These are phyloP conservation scores for Globisporangium nodosum DNA, from an alignment of 352 stramenopile species.

Conservation along the genomic window DNA sequence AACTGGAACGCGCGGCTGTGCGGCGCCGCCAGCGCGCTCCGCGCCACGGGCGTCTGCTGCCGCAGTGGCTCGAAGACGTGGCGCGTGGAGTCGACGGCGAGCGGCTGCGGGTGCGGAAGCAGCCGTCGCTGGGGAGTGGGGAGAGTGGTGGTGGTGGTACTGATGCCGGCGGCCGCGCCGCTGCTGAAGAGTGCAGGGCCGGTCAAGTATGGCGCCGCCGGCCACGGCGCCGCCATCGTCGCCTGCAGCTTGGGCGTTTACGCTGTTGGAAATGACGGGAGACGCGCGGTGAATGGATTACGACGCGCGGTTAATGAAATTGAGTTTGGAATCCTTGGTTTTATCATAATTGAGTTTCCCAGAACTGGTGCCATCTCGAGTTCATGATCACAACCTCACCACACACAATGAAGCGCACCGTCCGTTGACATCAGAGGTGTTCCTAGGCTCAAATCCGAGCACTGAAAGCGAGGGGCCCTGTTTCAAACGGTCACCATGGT, in stretches of 20 bases:
- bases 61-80: not conserved
- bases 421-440: no score
- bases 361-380: no score
- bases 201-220: not conserved
- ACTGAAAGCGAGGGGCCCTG: no score
- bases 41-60: not conserved
- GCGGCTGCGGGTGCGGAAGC: not conserved
- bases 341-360: no score
- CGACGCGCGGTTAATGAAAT: no score
- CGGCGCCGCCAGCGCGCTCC: not conserved
- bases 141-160: not conserved
- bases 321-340: no score
- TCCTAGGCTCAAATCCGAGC: no score
- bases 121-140: not conserved
- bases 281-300: no score
- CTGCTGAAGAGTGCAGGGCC: not conserved
- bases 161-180: not conserved
- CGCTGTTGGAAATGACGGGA: no score
- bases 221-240: not conserved
- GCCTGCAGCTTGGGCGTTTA: not conserved
- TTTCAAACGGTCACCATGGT: no score
- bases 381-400: no score
- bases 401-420: no score
- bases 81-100: not conserved
- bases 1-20: not conserved